Evolutionary conservation across 139 green algal genomes (phyloP), one percentile per base, ranked within the genome.

Genomic region (Deuterostichococcus epilithicus): DNA sequence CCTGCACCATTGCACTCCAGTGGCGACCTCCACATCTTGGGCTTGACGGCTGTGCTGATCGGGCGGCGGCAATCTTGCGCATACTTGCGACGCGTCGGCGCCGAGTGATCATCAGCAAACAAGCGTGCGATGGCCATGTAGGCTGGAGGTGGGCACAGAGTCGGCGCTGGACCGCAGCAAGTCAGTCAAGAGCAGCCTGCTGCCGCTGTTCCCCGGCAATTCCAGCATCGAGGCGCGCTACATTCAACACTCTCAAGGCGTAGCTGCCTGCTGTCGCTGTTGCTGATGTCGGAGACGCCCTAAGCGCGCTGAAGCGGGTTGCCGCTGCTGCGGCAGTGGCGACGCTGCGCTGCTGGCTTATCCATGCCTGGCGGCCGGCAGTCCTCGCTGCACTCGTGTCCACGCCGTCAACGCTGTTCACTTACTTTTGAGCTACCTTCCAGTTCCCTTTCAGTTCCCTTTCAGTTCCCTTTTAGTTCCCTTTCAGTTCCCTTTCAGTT

Each of bases 81-180:
- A 67, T 34, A 44, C 26, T 1, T 66, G 36, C 3, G 15, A 70
- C 35, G 30, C 0, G 33, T 58, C 1, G 22, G 37, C 10, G n/a
- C 59, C 10, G 39, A 26, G 13, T 8, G 15, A 52, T 18, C 3
- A 8, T 28, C 10, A 1, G 32, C 25, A 39, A 33, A 30, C 22
- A 8, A 32, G 18, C 13, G 39, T 28, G 74, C 60, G 44, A 5
- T 65, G 5, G 58, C 8, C 23, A 32, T 33, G 78, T 73, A 88
- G 90, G 66, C 77, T 97, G 34, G 90, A 94, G 47, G 92, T 96
- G 45, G 90, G 90, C 75, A 96, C 84, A 30, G 93, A 97, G 81
- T 90, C 82, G 5, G 59, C 65, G 1, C 60, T 92, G 45, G 92
- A 97, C 85, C 79, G 83, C 75, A 87, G 80, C 88, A 97, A 97